Percentiles rank a stretch among this genome's conserved stretches.
Conservation (phyloP, 805 yeast species). For the Priceomyces melissophilus region DNA sequence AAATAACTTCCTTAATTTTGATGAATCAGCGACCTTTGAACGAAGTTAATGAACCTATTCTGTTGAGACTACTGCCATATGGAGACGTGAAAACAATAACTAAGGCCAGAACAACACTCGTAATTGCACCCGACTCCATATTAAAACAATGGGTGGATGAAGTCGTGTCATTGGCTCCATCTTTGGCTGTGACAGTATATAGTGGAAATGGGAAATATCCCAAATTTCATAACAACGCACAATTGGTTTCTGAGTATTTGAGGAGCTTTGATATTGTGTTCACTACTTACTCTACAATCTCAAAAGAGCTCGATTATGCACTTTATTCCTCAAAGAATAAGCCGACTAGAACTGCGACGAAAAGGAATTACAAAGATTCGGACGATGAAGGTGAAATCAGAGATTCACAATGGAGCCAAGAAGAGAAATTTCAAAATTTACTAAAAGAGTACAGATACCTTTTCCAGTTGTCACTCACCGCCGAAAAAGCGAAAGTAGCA, state of each 20-base stretch:
- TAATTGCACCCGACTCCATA: conserved; percentile 84
- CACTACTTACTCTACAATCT: conserved; percentile 68
- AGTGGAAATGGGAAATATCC: conserved; percentile 45
- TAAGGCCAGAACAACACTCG: conserved; percentile 67
- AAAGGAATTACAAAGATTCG: conserved; percentile 9
- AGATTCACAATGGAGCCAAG: conserved; percentile 4
- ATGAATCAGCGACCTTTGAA: conserved; percentile 52
- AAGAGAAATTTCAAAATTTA: conserved; percentile 5
- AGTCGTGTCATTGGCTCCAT: conserved; percentile 54
- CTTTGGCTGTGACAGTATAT: conserved; percentile 60
- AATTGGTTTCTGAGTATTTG: conserved; percentile 50
- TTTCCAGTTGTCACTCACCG: conserved; percentile 23
- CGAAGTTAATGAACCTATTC: conserved; percentile 29
- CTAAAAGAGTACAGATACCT: conserved; percentile 19
- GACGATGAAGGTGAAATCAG: conserved; percentile 8
- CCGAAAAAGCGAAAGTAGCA: conserved; percentile 26
- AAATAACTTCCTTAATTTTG: conserved; percentile 62
- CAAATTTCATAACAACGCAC: conserved; percentile 27
- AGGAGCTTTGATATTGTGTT: conserved; percentile 71
- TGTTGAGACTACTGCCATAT: conserved; percentile 29
- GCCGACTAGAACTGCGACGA: conserved; percentile 40
- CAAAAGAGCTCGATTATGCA: conserved; percentile 78
- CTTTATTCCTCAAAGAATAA: conserved; percentile 58
- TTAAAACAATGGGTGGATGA: conserved; percentile 85
- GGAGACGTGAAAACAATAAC: conserved; percentile 43